phyloP scores from a whole-genome alignment of 169 alveolate species.

The Eimeria maxima region DNA sequence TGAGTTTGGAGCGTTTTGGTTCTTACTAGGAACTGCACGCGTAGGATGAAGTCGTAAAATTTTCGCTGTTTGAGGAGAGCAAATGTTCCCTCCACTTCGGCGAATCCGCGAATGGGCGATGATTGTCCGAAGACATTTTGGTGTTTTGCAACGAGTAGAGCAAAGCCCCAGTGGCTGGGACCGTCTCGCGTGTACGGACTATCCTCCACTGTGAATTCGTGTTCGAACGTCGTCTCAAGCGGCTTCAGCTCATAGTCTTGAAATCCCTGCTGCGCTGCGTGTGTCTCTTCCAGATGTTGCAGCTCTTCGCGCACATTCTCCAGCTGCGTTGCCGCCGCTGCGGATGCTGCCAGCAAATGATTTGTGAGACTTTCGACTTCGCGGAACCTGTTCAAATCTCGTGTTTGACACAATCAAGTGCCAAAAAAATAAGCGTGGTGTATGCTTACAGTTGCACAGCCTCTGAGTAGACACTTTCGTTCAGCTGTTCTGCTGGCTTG shows the following conservation, averaged over 20 bases:
- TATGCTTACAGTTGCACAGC: slow-evolving; percentile 88
- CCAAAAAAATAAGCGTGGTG: background rate
- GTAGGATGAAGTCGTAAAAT: slow-evolving; percentile 90
- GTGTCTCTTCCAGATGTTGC: slow-evolving; percentile 89
- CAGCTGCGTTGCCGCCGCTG: slow-evolving; percentile 86
- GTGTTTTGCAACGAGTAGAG: slow-evolving; percentile 91
- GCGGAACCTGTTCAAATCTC: background rate
- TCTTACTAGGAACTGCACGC: slow-evolving; percentile 87
- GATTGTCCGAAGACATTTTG: slow-evolving; percentile 91
- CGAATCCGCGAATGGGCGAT: slow-evolving; percentile 88
- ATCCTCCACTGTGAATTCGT: slow-evolving; percentile 91
- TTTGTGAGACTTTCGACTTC: slow-evolving; percentile 79
- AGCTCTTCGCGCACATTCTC: slow-evolving; percentile 89
- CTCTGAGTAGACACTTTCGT: slow-evolving; percentile 88
- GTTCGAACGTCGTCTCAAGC: slow-evolving; percentile 90
- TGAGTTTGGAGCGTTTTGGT: background rate
- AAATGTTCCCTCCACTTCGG: slow-evolving; percentile 91
- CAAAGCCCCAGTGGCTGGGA: slow-evolving; percentile 93
- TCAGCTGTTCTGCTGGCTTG: slow-evolving; percentile 92
- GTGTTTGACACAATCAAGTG: background rate
- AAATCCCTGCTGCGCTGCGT: slow-evolving; percentile 88
- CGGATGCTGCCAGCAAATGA: slow-evolving; percentile 86
- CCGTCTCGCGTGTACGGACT: slow-evolving; percentile 88
- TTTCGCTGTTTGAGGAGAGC: slow-evolving; percentile 91
- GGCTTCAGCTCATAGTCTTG: slow-evolving; percentile 89